Conservation (phyloP, 2,329 filamentous ascomycete species). For the Ilyonectria destructans region DNA sequence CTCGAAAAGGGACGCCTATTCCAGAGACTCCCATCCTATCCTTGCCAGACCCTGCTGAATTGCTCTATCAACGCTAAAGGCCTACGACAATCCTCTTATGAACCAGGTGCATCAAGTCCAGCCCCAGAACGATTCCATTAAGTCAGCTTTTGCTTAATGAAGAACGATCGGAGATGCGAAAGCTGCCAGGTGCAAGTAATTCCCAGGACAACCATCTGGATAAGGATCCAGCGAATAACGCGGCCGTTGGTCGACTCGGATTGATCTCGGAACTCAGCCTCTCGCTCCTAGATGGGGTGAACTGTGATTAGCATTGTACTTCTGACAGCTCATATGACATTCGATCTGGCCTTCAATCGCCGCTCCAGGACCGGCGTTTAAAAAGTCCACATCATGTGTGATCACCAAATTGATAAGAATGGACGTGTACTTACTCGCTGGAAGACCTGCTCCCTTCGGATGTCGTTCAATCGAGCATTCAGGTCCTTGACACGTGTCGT, state of each 20-base stretch:
- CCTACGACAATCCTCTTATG: conserved; percentile 22
- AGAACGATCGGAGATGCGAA: conserved; percentile 95
- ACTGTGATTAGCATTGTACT: conserved; percentile 27
- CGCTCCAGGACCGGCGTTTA: not conserved
- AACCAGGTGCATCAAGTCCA: conserved; percentile 23
- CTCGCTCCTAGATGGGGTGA: conserved; percentile 80
- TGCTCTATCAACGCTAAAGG: conserved; percentile 33
- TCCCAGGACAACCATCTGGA: conserved; percentile 88
- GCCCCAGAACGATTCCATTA: conserved; percentile 60
- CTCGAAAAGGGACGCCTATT: conserved; percentile 4
- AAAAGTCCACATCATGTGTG: not conserved
- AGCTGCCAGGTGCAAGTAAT: conserved; percentile 97
- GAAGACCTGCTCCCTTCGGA: conserved; percentile 95
- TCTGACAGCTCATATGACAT: not conserved
- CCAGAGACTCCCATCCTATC: conserved; percentile 33
- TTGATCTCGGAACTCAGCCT: conserved; percentile 98
- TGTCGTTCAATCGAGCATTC: conserved; percentile 89
- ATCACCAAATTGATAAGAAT: too few relatives aligned
- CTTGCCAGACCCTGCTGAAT: conserved; percentile 29
- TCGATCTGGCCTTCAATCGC: not conserved
- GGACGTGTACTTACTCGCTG: conserved; percentile 78
- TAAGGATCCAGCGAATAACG: conserved; percentile 93
- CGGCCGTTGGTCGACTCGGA: conserved; percentile 93
- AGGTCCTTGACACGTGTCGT: conserved; percentile 91
- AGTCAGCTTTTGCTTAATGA: conserved; percentile 99